Percentiles rank a stretch among this genome's conserved stretches.
Conservation (phyloP, 2,329 filamentous ascomycete genomes). For the Bipolaris zeicola region DNA sequence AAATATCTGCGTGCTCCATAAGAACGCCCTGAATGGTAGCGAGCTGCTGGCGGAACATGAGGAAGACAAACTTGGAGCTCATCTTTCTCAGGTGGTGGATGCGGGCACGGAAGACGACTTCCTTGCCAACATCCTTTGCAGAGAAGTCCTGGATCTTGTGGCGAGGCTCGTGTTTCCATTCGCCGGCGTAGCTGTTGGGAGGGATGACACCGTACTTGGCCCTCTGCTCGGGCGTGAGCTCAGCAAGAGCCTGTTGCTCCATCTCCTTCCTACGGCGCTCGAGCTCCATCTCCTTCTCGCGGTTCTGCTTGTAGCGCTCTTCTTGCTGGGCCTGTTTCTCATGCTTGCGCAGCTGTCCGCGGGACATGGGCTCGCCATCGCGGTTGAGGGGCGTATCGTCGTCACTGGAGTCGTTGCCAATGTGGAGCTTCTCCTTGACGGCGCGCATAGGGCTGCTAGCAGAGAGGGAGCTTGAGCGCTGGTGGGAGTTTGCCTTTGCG, state of each 20-base stretch:
- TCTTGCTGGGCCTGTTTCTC: slow-evolving; percentile 54
- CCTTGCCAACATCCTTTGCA: slow-evolving; percentile 60
- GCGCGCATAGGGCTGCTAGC: slow-evolving; percentile 48
- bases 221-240: slow-evolving; percentile 64
- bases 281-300: slow-evolving; percentile 53
- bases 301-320: slow-evolving; percentile 51
- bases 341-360: slow-evolving; percentile 57
- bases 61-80: slow-evolving; percentile 81
- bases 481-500: slow-evolving; percentile 24
- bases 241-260: slow-evolving; percentile 55
- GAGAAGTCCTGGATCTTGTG: slow-evolving; percentile 59
- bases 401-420: slow-evolving; percentile 44
- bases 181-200: slow-evolving; percentile 63
- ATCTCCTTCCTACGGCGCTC: slow-evolving; percentile 56
- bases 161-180: slow-evolving; percentile 56
- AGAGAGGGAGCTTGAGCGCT: slow-evolving; percentile 33
- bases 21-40: slow-evolving; percentile 85
- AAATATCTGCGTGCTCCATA: slow-evolving; percentile 64
- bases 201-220: slow-evolving; percentile 63
- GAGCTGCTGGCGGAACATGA: slow-evolving; percentile 84
- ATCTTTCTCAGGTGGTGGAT: slow-evolving; percentile 81
- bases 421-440: slow-evolving; percentile 49
- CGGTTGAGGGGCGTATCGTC: slow-evolving; percentile 52
- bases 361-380: slow-evolving; percentile 57
- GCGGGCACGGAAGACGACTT: slow-evolving; percentile 71